A percentile compares a stretch with the other conserved stretches of the same genome.
Conservation (phyloP, 176 grass and related monocot genomes). For the Bolboschoenus planiculmis region DNA sequence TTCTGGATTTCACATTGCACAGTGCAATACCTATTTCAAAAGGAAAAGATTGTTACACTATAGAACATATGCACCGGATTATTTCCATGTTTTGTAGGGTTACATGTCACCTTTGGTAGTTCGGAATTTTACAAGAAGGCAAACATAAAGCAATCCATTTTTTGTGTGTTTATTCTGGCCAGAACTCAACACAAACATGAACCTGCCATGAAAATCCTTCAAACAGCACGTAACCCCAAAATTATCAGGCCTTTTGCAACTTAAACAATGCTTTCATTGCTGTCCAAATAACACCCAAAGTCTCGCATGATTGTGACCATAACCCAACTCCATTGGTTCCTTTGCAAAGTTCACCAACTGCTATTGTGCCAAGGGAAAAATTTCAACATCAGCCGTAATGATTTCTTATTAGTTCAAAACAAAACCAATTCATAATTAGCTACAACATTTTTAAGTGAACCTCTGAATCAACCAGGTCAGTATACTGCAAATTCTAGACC, state of each 20-base stretch:
- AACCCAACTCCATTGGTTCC: neutral
- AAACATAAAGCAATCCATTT: neutral
- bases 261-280: too few relatives aligned
- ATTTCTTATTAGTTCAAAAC: neutral
- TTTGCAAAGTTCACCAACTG: neutral
- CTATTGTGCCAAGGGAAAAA: neutral
- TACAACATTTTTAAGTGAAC: too few relatives aligned
- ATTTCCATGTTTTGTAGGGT: neutral
- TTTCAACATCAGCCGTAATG: neutral
- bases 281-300: too few relatives aligned
- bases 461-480: too few relatives aligned
- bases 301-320: neutral
- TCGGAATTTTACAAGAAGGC: neutral
- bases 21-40: neutral
- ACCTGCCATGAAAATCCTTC: too few relatives aligned
- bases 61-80: too few relatives aligned
- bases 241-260: too few relatives aligned
- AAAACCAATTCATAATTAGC: neutral
- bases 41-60: neutral
- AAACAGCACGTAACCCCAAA: too few relatives aligned
- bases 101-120: neutral
- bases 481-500: too few relatives aligned
- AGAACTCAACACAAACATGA: too few relatives aligned
- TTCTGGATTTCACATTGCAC: neutral
- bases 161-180: too few relatives aligned